Evolutionary conservation across 805 yeast species (phyloP).

Genomic region (Metschnikowia gelsemii): DNA sequence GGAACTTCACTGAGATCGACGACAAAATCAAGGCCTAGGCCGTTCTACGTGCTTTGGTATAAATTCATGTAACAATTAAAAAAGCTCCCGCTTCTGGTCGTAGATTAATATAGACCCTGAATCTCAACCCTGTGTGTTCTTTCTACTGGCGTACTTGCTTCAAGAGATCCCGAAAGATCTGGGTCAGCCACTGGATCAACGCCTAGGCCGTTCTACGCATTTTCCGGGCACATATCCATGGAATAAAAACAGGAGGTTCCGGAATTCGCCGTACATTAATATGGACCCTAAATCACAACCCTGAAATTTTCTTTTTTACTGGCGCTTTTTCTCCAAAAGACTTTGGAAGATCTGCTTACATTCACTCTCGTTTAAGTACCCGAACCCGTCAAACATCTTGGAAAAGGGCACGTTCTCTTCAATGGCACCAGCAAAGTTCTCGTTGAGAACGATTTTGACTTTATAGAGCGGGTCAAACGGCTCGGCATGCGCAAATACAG

Average conservation of each 20-base stretch:
- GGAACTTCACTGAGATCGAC: constrained; percentile 41
- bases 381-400: constrained; percentile 47
- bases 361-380: constrained; percentile 41
- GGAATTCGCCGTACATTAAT: too few relatives aligned
- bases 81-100: too few relatives aligned
- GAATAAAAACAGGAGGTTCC: too few relatives aligned
- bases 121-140: too few relatives aligned
- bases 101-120: too few relatives aligned
- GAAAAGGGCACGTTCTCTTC: constrained; percentile 32
- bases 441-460: constrained; percentile 33
- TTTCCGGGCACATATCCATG: not conserved
- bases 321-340: constrained; percentile 21
- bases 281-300: too few relatives aligned
- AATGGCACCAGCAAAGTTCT: constrained; percentile 13
- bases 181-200: constrained; percentile 37
- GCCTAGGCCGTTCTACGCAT: not conserved
- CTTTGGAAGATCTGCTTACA: constrained; percentile 27
- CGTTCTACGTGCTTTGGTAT: not conserved
- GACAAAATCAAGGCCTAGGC: constrained; percentile 24
- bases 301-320: too few relatives aligned
- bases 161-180: too few relatives aligned
- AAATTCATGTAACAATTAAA: too few relatives aligned
- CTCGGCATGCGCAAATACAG: constrained; percentile 38
- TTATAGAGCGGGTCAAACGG: constrained; percentile 48
- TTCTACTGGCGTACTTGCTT: too few relatives aligned